These are phyloP conservation scores for Aspergillus brasiliensis DNA, from an alignment of 2,329 filamentous ascomycete genomes.

Conservation along the genomic window DNA sequence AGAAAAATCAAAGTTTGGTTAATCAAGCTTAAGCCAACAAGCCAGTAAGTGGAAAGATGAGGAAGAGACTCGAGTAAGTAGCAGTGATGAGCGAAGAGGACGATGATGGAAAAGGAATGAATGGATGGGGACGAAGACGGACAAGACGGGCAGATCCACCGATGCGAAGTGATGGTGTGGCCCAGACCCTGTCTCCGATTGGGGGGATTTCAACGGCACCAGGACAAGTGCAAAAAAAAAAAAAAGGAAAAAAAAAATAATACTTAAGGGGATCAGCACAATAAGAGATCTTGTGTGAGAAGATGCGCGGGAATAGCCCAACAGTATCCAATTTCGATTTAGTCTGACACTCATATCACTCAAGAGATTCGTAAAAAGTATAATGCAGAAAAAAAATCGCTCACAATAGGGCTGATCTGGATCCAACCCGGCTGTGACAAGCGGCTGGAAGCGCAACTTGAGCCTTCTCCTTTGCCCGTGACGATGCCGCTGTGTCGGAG, in stretches of 20 bases:
- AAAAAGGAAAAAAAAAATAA: not conserved
- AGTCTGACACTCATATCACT: too few species aligned
- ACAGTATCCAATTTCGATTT: not conserved
- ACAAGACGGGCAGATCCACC: not conserved
- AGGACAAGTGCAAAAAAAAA: not conserved
- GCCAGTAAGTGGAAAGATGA: not conserved
- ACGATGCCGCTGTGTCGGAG: not conserved
- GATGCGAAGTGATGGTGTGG: not conserved
- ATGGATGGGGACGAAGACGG: not conserved
- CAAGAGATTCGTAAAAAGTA: too few species aligned
- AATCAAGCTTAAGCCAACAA: not conserved
- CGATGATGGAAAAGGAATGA: not conserved
- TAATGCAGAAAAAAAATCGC: not conserved
- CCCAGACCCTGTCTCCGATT: not conserved
- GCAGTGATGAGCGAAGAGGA: not conserved
- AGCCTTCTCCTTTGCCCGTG: not conserved
- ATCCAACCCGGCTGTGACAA: not conserved
- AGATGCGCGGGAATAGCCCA: not conserved
- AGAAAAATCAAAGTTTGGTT: too few species aligned
- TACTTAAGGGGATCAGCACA: not conserved
- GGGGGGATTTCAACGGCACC: not conserved
- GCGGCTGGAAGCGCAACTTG: not conserved
- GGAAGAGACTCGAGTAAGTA: not conserved
- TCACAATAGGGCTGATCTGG: constrained; percentile 4
- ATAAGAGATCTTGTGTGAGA: too few species aligned